Percentiles rank a stretch among this genome's conserved stretches.
Conservation (phyloP, 306 rosid species). For the Sechiopsis laciniata region DNA sequence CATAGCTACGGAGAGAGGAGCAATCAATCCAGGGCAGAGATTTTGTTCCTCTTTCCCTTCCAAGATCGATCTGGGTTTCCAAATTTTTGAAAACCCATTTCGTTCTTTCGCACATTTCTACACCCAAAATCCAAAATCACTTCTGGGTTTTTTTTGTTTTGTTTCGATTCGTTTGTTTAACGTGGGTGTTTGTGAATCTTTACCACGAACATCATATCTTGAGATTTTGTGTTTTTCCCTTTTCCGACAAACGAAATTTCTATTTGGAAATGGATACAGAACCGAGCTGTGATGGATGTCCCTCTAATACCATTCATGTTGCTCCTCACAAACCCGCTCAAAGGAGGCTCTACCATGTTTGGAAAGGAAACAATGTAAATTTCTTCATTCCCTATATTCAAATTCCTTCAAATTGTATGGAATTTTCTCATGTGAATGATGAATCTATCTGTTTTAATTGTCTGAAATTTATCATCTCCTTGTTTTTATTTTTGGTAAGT, state of each 20-base stretch:
- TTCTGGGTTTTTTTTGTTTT: not conserved
- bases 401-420: not conserved
- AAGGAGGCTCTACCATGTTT: conserved; percentile 26
- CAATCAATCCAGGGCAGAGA: too few relatives aligned
- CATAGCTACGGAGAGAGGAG: too few relatives aligned
- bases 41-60: too few relatives aligned
- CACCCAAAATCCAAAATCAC: not conserved
- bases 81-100: conserved; percentile 9
- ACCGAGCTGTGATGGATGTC: conserved; percentile 21
- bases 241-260: not conserved
- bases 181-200: conserved; percentile 1
- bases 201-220: not conserved
- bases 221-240: conserved; percentile 15
- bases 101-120: conserved; percentile 10
- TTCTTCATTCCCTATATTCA: not conserved
- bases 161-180: conserved; percentile 10
- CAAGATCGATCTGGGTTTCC: too few relatives aligned
- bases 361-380: conserved; percentile 28
- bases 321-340: conserved; percentile 20
- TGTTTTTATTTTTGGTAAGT: too few relatives aligned
- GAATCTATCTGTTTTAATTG: too few relatives aligned
- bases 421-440: not conserved
- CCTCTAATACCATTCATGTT: conserved; percentile 20
- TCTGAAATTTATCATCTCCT: too few relatives aligned
- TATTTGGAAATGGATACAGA: not conserved